These are phyloP conservation scores for Candida michaelii DNA, from an alignment of 805 yeast species.

Conservation along the genomic window DNA sequence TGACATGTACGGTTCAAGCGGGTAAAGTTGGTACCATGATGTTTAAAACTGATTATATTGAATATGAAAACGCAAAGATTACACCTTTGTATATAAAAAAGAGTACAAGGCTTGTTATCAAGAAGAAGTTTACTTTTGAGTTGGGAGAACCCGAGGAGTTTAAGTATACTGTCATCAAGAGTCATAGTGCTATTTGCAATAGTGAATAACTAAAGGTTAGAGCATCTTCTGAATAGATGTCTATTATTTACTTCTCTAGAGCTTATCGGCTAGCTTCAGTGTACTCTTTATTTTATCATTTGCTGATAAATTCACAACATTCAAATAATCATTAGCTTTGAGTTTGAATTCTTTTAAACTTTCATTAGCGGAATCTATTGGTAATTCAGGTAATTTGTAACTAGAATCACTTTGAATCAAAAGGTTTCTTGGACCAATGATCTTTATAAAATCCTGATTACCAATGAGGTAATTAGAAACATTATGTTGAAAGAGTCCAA, in stretches of 20 bases:
- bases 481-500: constrained; percentile 1
- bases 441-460: constrained; percentile 46
- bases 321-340: constrained; percentile 45
- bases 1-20: constrained; percentile 7
- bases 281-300: constrained; percentile 47
- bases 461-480: constrained; percentile 22
- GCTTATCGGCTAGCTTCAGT: constrained; percentile 24
- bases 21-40: constrained; percentile 9
- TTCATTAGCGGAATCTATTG: constrained; percentile 10
- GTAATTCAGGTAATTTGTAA: constrained; percentile 16
- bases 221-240: no score
- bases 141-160: neutral
- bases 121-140: neutral
- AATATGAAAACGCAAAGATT: neutral
- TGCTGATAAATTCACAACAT: constrained; percentile 42
- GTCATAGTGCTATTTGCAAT: constrained; percentile 3
- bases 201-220: constrained; percentile 1
- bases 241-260: no score
- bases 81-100: constrained; percentile 2
- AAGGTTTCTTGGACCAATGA: constrained; percentile 56
- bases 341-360: constrained; percentile 12
- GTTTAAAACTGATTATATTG: constrained; percentile 2
- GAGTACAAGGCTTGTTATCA: neutral
- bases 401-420: constrained; percentile 47
- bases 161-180: constrained; percentile 1